Evolutionary conservation across 345 rosid species (phyloP), one percentile per base, ranked within the genome.

Genomic region (Turnera subulata): DNA sequence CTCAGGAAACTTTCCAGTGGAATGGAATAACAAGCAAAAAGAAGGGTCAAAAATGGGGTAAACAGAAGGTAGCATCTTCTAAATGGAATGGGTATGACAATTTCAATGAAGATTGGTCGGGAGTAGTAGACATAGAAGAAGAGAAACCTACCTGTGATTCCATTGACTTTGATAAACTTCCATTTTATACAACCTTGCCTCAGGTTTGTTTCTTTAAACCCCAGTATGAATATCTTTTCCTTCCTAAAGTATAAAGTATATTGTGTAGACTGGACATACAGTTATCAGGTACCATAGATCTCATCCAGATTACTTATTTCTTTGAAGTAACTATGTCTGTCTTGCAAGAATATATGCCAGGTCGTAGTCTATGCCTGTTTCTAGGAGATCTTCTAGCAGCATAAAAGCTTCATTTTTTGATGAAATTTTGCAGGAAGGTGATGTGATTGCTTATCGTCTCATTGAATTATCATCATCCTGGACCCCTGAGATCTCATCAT

Each of bases 11-110:
- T 11, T 78, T 80, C 68, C 74, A 70, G 46, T 90, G 97, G 99
- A 94, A 80, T 68, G 92, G 96, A 63, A 74, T 67, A 68, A 88
- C 80, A 68, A 86, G 88, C 73, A 94, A 94, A 77, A 94, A 76
- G 82, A 90, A 73, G 73, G 95, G 95, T 32, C 95, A 94, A 70
- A 90, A 88, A 65, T 90, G 99, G 97, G 96, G 96, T 39, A 77
- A 38, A 60, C 89, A 88, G 72, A 89, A 82, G 69, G 62, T 66
- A 46, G 66, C 77, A 45, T 73, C 71, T 39, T 56, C 65, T 25
- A 81, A 78, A 77, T 54, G 74, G 79, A 76, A 76, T 42, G 68
- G 54, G 35, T 38, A 69, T 65, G 69, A 51, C 65, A 73, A 60
- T 73, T 62, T 67, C 42, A 58, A 59, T 76, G 77, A 80, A 65